These are phyloP conservation scores for Shiraia sp. DNA, from an alignment of 2,329 filamentous ascomycete genomes.

Conservation along the genomic window DNA sequence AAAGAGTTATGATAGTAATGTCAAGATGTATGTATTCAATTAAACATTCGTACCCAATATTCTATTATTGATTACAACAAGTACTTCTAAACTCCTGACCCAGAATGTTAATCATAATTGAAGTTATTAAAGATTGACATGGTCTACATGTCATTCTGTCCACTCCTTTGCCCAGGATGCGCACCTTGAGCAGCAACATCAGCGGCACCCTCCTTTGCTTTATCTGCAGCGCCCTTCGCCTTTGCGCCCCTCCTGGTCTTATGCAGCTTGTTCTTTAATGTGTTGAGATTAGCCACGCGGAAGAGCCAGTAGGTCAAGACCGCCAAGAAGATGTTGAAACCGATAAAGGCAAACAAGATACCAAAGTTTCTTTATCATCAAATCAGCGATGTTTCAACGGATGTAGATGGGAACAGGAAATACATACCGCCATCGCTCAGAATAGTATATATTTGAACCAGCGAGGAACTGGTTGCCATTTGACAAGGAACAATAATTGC, in stretches of 20 bases:
- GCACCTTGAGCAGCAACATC: constrained; percentile 19
- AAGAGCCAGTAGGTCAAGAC: constrained; percentile 61
- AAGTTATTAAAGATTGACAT: constrained; percentile 1
- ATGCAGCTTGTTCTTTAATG: constrained; percentile 12
- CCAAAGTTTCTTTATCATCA: constrained; percentile 60
- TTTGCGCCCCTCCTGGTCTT: constrained; percentile 25
- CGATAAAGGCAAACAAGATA: constrained; percentile 68
- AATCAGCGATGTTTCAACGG: background rate
- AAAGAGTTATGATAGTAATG: too few relatives aligned
- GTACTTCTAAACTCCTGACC: background rate
- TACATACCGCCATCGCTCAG: constrained; percentile 58
- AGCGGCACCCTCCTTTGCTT: constrained; percentile 12
- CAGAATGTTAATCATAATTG: too few relatives aligned
- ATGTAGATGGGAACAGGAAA: background rate
- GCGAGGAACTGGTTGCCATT: constrained; percentile 55
- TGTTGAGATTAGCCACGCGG: constrained; percentile 32
- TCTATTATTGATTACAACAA: too few relatives aligned
- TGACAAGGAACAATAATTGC: constrained; percentile 54
- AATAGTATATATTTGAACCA: constrained; percentile 47
- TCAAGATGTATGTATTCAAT: too few relatives aligned
- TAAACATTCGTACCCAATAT: too few relatives aligned
- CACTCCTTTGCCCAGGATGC: constrained; percentile 20
- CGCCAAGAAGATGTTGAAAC: constrained; percentile 65
- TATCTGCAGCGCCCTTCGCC: constrained; percentile 14
- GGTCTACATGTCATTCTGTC: constrained; percentile 18